Base-by-base conservation (phyloP, 768 basidiomycete genomes). In the Goffeauzyma gilvescens region DNA sequence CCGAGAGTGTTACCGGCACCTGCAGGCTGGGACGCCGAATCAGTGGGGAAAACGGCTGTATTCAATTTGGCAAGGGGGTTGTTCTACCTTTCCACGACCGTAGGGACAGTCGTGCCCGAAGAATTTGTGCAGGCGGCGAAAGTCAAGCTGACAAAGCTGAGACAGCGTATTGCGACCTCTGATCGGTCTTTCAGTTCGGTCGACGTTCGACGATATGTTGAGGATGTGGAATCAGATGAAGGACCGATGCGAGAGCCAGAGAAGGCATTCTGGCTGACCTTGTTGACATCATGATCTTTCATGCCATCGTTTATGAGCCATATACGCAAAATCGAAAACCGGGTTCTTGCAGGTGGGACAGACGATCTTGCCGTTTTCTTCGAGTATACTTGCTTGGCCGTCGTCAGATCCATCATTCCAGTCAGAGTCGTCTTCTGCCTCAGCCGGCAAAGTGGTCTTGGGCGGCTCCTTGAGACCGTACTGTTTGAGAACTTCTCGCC, bases 21-120 rank as follows among this genome's bases (percentile, higher is more conserved):
- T 5, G 25, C 45, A 24, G 60, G 60, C 9, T 62, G 60, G 58
- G 58, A 62, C 41, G 42, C 33, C 6, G 60, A 62, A 42, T 24
- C 45, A 1, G 46, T 62, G 7, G 50, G 37, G 1, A 44, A 51
- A 33, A 48, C 42, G 13, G 50, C 51, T 25, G 32, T 47, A 1
- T 41, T 62, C 9, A 54, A 55, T 18, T 49, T 53, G 18, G 24
- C 60, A 6, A 38, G 44, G 28, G 2, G 20, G 53, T 21, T 44
- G 44, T 22, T 50, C 49, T 26, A 33, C 50, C 15, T 49, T 37
- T 27, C 57, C 44, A 42, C 38, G 5, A 30, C 48, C 2, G 30
- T 17, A 20, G 27, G 50, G 0, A 25, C 45, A 36, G 45, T 42
- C 12, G 41, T 42, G 18, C 26, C 47, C 37, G 53, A 49, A 20